Conservation (phyloP, 306 rosid species). For the Cicer judaicum region DNA sequence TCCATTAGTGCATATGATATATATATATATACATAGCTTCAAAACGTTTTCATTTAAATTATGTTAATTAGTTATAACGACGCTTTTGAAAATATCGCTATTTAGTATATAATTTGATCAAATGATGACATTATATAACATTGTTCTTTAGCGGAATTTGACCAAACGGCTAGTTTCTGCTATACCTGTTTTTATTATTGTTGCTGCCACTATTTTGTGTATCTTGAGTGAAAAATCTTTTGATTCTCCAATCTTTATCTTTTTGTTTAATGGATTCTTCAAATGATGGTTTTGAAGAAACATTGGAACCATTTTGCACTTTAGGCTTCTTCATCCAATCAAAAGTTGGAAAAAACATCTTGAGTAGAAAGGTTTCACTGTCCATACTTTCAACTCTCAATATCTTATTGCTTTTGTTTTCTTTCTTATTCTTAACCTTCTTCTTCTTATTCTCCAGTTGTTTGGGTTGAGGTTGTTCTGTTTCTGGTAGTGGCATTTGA, state of each 20-base stretch:
- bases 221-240: constrained; percentile 23
- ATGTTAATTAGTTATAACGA: background rate
- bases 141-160: no score
- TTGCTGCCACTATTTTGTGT: constrained; percentile 5
- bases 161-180: no score
- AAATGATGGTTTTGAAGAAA: constrained; percentile 36
- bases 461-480: constrained; percentile 8
- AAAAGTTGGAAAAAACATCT: constrained; percentile 68
- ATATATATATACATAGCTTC: background rate
- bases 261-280: constrained; percentile 32
- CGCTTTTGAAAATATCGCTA: no score
- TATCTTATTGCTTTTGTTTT: constrained; percentile 42
- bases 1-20: constrained; percentile 10
- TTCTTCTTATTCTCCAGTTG: constrained; percentile 20
- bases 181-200: constrained; percentile 52
- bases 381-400: constrained; percentile 64
- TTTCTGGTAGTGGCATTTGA: background rate
- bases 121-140: no score
- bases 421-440: constrained; percentile 43
- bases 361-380: constrained; percentile 60
- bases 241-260: constrained; percentile 45
- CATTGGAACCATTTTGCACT: constrained; percentile 47
- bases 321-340: constrained; percentile 58
- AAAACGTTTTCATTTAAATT: background rate
- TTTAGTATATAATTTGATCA: no score